Percentiles rank a stretch among this genome's conserved stretches.
Evolutionary conservation across 768 basidiomycete genomes (phyloP).

Genomic region (Boletus insuetus): DNA sequence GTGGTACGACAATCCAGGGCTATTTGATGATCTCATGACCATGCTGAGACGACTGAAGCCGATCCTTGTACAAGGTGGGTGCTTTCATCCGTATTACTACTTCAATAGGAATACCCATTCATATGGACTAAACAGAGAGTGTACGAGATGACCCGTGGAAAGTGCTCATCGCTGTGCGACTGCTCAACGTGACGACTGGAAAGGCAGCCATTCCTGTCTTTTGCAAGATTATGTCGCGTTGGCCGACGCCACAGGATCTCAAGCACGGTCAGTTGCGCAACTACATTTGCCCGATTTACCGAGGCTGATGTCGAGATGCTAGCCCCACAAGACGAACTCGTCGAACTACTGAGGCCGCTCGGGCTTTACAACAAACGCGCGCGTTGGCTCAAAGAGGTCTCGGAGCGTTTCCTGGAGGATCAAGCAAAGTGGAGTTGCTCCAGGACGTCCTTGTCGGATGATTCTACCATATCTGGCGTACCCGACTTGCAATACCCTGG

Average conservation of each 20-base stretch:
- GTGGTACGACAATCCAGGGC: background rate
- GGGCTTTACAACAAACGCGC: constrained; percentile 61
- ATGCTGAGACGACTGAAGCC: constrained; percentile 30
- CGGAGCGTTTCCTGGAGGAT: constrained; percentile 46
- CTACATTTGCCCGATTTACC: background rate
- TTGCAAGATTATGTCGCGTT: constrained; percentile 50
- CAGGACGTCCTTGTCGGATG: background rate
- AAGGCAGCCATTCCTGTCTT: constrained; percentile 65
- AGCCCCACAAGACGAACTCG: constrained; percentile 47
- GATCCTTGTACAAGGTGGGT: constrained; percentile 31
- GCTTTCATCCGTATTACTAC: background rate
- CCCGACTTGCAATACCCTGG: constrained; percentile 61
- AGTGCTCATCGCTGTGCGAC: constrained; percentile 59
- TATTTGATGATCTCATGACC: constrained; percentile 24
- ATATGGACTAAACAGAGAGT: constrained; percentile 35
- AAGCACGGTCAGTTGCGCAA: constrained; percentile 44
- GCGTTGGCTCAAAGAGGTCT: constrained; percentile 53
- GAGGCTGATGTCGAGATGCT: background rate
- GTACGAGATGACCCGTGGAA: constrained; percentile 65
- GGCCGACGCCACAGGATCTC: constrained; percentile 57
- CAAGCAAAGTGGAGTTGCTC: constrained; percentile 28
- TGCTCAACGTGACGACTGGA: constrained; percentile 71
- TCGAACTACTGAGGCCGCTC: constrained; percentile 47
- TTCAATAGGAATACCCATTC: background rate
- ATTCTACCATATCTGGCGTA: background rate